A percentile compares a stretch with the other conserved stretches of the same genome.
These are phyloP conservation scores for Colletotrichum aenigma DNA, from an alignment of 2,329 filamentous ascomycete genomes.

Conservation along the genomic window DNA sequence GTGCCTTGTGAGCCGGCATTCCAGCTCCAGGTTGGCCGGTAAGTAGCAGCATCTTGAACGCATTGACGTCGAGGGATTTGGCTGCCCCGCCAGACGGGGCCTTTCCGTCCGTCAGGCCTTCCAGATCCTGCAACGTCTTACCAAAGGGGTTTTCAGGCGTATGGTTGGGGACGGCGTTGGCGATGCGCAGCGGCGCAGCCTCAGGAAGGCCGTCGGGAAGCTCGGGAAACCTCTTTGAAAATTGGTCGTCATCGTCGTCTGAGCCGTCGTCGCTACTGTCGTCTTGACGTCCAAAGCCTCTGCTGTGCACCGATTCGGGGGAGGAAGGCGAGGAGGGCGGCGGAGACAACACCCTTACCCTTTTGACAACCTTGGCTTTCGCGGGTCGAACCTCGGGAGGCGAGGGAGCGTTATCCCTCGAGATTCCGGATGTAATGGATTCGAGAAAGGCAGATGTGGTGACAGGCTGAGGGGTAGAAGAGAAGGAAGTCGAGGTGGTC, in stretches of 20 bases:
- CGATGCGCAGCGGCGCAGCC: conserved; percentile 19
- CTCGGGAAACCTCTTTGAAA: conserved; percentile 19
- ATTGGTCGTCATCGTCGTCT: conserved; percentile 21
- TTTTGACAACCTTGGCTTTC: conserved; percentile 64
- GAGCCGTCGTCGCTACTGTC: conserved; percentile 33
- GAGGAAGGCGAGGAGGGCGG: conserved; percentile 65
- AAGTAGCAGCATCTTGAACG: conserved; percentile 77
- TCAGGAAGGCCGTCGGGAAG: conserved; percentile 15
- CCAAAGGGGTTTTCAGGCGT: conserved; percentile 60
- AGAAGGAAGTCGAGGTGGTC: conserved; percentile 21
- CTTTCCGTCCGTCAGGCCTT: conserved; percentile 37
- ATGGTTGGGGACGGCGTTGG: conserved; percentile 20
- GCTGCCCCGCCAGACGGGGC: conserved; percentile 27
- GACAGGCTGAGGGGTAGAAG: conserved; percentile 25
- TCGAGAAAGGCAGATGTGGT: conserved; percentile 29
- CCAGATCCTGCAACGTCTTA: conserved; percentile 57
- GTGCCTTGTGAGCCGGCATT: conserved; percentile 25
- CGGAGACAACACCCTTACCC: conserved; percentile 70
- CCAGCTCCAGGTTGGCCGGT: conserved; percentile 63
- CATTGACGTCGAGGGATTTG: conserved; percentile 73
- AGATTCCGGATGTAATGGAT: conserved; percentile 29
- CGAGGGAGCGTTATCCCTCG: conserved; percentile 24
- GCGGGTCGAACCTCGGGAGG: conserved; percentile 13
- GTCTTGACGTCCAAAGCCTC: conserved; percentile 28
- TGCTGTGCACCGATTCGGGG: conserved; percentile 32